Conservation (phyloP, 257 asterid genomes). For the Solanum sejunctum region DNA sequence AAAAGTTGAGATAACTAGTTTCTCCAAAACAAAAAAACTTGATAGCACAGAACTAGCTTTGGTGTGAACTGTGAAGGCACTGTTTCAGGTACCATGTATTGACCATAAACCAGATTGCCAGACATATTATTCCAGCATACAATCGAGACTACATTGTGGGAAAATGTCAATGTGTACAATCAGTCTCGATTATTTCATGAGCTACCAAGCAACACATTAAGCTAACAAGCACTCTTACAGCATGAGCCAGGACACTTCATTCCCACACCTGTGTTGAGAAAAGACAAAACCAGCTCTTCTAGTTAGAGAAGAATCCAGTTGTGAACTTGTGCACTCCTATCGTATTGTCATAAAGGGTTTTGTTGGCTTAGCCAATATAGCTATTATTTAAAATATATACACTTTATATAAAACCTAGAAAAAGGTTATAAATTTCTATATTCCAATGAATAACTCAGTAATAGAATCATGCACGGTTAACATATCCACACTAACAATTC, state of each 20-base stretch:
- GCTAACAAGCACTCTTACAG: not conserved
- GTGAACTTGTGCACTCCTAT: no score
- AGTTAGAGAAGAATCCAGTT: no score
- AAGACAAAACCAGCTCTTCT: not conserved
- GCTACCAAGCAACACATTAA: not conserved
- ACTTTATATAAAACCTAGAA: not conserved
- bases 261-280: not conserved
- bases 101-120: not conserved
- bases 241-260: not conserved
- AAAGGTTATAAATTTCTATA: not conserved
- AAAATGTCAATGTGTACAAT: not conserved
- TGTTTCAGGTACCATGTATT: not conserved
- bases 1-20: not conserved
- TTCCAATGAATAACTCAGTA: not conserved
- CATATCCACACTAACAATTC: not conserved
- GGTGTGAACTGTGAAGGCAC: not conserved
- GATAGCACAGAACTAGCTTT: not conserved
- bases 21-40: not conserved
- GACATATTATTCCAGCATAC: not conserved
- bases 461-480: not conserved
- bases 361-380: not conserved
- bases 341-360: not conserved
- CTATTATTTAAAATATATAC: not conserved
- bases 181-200: not conserved
- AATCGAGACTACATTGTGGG: not conserved